Percentiles rank a stretch among this genome's conserved stretches.
Conservation (phyloP, 2,329 filamentous ascomycete species). For the Microdochium bolleyi region DNA sequence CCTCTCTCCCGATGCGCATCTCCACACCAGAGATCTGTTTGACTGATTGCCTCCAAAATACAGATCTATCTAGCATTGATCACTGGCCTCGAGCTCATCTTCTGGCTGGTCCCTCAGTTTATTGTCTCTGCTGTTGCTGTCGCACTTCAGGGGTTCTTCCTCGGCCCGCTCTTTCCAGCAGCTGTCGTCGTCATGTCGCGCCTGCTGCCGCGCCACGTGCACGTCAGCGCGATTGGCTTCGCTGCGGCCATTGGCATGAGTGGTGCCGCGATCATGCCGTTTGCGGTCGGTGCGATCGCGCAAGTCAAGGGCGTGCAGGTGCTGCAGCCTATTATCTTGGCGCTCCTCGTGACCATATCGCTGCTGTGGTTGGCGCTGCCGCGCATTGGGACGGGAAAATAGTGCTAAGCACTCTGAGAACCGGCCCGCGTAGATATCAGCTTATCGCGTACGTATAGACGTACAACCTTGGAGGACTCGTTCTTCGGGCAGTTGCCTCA, state of each 20-base stretch:
- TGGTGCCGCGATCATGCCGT: slow-evolving; percentile 60
- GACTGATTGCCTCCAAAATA: background rate
- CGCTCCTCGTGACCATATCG: slow-evolving; percentile 33
- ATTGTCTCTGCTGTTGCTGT: slow-evolving; percentile 67
- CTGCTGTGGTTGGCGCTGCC: slow-evolving; percentile 38
- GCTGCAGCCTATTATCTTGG: slow-evolving; percentile 49
- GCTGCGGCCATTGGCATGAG: slow-evolving; percentile 67
- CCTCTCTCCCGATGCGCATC: background rate
- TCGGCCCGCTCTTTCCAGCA: slow-evolving; percentile 71
- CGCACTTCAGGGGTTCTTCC: slow-evolving; percentile 66
- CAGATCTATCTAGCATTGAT: slow-evolving; percentile 56
- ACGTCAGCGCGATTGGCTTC: slow-evolving; percentile 72
- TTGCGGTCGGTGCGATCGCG: slow-evolving; percentile 61
- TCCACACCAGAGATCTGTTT: background rate
- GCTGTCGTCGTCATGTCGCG: slow-evolving; percentile 65
- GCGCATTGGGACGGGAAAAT: too few species aligned
- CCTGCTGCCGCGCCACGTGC: slow-evolving; percentile 60
- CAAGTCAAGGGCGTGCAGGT: slow-evolving; percentile 45
- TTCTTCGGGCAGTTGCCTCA: too few species aligned
- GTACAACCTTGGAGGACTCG: too few species aligned
- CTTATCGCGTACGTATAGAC: too few species aligned
- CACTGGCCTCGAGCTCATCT: slow-evolving; percentile 41
- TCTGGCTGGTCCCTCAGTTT: slow-evolving; percentile 77
- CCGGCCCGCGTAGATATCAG: too few species aligned
- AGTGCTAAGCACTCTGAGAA: too few species aligned